Percentiles rank a stretch among this genome's conserved stretches.
phyloP scores from a whole-genome alignment of 2,329 filamentous ascomycete species.

The Colletotrichum theobromicola region DNA sequence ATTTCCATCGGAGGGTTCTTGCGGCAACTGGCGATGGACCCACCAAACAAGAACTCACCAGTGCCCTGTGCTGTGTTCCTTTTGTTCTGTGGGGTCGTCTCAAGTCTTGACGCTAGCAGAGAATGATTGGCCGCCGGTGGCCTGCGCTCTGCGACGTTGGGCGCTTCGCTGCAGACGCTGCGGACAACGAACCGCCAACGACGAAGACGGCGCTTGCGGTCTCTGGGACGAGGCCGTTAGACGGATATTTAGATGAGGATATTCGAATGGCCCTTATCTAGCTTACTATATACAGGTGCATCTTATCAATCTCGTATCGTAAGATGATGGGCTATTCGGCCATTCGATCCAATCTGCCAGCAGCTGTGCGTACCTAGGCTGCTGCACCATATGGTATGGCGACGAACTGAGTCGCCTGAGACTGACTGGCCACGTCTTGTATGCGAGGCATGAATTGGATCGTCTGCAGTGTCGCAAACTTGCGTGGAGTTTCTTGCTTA shows the following conservation, averaged over 20 bases:
- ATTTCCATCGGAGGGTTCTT: constrained; percentile 4
- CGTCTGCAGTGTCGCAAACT: constrained; percentile 1
- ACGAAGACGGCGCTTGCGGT: neutral
- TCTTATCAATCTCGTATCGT: neutral
- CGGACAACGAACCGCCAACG: neutral
- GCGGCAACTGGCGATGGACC: neutral
- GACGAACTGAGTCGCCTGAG: neutral
- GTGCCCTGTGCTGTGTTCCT: constrained; percentile 16
- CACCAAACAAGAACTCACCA: constrained; percentile 18
- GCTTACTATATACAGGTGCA: neutral
- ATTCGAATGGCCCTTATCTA: neutral
- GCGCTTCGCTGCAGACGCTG: constrained; percentile 11
- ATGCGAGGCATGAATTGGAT: neutral
- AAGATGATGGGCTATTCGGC: neutral
- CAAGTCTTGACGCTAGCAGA: constrained; percentile 12
- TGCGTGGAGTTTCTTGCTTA: neutral
- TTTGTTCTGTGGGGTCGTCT: constrained; percentile 2
- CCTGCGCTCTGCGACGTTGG: constrained; percentile 9
- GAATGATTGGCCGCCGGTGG: constrained; percentile 13
- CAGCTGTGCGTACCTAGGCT: neutral
- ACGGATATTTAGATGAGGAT: neutral
- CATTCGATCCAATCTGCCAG: neutral
- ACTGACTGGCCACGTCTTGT: neutral
- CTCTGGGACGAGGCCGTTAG: neutral
- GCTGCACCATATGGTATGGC: neutral